Evolutionary conservation across 2,329 filamentous ascomycete genomes (phyloP), one percentile per base, ranked within the genome.

Genomic region (Dothistroma septosporum): DNA sequence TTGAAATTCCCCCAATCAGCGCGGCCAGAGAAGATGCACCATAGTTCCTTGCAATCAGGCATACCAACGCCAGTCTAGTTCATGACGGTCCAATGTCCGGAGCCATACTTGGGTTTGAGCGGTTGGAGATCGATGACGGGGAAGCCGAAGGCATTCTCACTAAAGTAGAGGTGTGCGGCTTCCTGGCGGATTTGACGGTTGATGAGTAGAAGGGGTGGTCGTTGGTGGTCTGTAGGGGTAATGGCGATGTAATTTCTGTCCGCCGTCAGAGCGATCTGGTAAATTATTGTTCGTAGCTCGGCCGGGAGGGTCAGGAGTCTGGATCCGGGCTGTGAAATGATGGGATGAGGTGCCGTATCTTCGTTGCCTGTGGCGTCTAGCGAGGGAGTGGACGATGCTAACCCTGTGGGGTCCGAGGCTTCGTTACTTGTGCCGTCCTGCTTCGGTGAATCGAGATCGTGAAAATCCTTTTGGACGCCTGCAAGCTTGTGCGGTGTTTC

Each of bases 221-320:
- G 60, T 49, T 80, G 73, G 41, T 58, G 50, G 50, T 73, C 70
- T 10, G 56, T 35, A 2, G 71, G 69, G 8, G 63, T 44, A 46
- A 80, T 76, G 55, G 70, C 64, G 28, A 80, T 62, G 21, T 61
- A n/a, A 7, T 16, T 16, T 16, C 12, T 12, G 12, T 58, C 8
- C 1, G 19, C 9, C 46, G 8, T 4, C 69, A 81, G 77, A 4
- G 77, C 60, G 5, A 73, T 60, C 1, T 74, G 70, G 63, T 81
- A 81, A 24, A 81, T 70, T 12, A 73, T 72, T 60, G 79, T 78
- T 12, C 79, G 75, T 4, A 81, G 61, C 62, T 81, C 79, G 11
- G 63, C 48, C 7, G 74, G 71, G 0, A 76, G 63, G 53, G 69
- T 67, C n/a, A 74, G 67, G 56, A 76, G 37, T 16, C 37, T 16